Percentiles rank a stretch among this genome's conserved stretches.
Evolutionary conservation across 2,329 filamentous ascomycete genomes (phyloP).

Genomic region (Chrysoporthe puriensis): DNA sequence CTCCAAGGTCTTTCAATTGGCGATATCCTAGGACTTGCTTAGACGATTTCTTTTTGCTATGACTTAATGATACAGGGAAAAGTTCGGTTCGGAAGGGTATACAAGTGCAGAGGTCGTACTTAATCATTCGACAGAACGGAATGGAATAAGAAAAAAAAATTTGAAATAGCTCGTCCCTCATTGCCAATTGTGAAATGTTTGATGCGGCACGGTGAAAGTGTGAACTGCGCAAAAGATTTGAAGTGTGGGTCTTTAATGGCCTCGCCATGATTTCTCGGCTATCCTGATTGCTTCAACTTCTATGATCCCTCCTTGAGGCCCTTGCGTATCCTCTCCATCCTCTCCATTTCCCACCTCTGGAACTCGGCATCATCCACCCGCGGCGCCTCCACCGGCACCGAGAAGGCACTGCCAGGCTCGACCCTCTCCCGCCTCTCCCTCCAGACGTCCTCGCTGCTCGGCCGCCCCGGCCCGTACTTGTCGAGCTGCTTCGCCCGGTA

Average conservation of each 20-base stretch:
- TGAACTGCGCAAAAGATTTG: background rate
- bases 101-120: constrained; percentile 37
- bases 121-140: constrained; percentile 36
- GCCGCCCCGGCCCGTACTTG: constrained; percentile 64
- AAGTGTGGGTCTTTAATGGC: background rate
- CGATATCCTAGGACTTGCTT: constrained; percentile 32
- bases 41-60: constrained; percentile 35
- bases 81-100: constrained; percentile 34
- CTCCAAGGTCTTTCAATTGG: constrained; percentile 29
- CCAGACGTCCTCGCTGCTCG: constrained; percentile 92
- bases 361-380: constrained; percentile 49
- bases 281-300: background rate
- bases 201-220: no score
- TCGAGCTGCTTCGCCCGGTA: constrained; percentile 68
- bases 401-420: constrained; percentile 50
- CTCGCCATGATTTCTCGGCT: background rate
- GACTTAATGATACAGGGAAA: constrained; percentile 40
- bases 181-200: background rate
- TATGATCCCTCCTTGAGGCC: constrained; percentile 32
- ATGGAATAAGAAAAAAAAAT: constrained; percentile 33
- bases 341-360: constrained; percentile 41
- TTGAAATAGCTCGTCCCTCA: constrained; percentile 14
- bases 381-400: constrained; percentile 43
- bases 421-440: constrained; percentile 69
- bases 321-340: constrained; percentile 42